Percentiles rank a stretch among this genome's conserved stretches.
Evolutionary conservation across 768 basidiomycete species (phyloP).

Genomic region (Rhodotorula graminis): DNA sequence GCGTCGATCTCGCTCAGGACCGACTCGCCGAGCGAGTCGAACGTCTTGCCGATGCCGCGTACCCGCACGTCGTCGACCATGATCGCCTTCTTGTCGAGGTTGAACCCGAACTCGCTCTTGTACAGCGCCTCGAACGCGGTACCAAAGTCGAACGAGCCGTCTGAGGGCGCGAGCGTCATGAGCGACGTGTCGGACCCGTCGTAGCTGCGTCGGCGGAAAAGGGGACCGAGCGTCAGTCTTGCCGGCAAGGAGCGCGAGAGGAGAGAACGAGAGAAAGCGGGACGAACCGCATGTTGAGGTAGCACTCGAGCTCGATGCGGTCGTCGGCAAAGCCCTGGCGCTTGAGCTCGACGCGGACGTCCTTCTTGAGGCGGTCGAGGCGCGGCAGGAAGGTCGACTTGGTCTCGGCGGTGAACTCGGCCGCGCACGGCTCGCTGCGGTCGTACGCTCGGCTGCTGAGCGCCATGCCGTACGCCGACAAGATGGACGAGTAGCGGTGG

Average conservation of each 20-base stretch:
- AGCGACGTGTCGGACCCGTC: conserved; percentile 88
- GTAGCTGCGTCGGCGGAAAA: conserved; percentile 59
- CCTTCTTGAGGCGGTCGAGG: conserved; percentile 62
- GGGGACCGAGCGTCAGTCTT: neutral
- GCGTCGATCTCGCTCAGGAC: conserved; percentile 68
- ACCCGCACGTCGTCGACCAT: conserved; percentile 87
- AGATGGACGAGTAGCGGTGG: conserved; percentile 83
- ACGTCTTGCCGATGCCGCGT: conserved; percentile 85
- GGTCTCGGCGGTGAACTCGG: conserved; percentile 64
- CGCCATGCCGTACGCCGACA: conserved; percentile 74
- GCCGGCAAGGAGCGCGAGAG: too few relatives aligned
- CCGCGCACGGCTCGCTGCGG: conserved; percentile 81
- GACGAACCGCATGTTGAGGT: conserved; percentile 45
- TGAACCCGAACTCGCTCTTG: conserved; percentile 74
- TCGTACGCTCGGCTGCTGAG: conserved; percentile 63
- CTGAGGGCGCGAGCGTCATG: conserved; percentile 60
- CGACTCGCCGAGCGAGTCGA: conserved; percentile 70
- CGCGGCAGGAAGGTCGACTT: conserved; percentile 58
- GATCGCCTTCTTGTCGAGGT: conserved; percentile 73
- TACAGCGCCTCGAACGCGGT: conserved; percentile 73
- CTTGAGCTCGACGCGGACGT: conserved; percentile 63
- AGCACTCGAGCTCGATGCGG: conserved; percentile 69
- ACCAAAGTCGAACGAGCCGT: conserved; percentile 63
- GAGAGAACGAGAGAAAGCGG: too few relatives aligned
- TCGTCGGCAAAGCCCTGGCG: conserved; percentile 74